Conservation (phyloP, 208 protist species). For the Trypanosoma mega region DNA sequence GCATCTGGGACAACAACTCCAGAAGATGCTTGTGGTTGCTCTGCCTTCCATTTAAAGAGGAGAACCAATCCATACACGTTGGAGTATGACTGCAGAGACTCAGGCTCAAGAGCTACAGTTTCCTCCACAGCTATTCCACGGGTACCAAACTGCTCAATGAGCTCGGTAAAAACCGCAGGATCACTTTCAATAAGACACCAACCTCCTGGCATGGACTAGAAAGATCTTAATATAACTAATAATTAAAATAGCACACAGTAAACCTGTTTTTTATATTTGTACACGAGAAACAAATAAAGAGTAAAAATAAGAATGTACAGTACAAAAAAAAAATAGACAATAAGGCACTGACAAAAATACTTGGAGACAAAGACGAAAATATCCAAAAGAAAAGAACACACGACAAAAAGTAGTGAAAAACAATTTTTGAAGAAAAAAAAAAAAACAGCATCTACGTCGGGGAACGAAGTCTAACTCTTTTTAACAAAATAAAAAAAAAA, state of each 20-base stretch:
- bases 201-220: constrained; percentile 11
- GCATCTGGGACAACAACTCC: constrained; percentile 40
- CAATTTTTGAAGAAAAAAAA: neutral
- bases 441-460: neutral
- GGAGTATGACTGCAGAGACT: constrained; percentile 36
- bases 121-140: constrained; percentile 96
- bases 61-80: constrained; percentile 96
- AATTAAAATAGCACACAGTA: constrained; percentile 16
- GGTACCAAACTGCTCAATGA: constrained; percentile 94
- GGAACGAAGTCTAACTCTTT: neutral
- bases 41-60: constrained; percentile 95
- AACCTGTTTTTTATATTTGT: constrained; percentile 8
- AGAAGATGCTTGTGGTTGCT: constrained; percentile 20
- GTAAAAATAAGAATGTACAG: constrained; percentile 1
- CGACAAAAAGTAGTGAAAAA: constrained; percentile 2
- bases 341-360: no score
- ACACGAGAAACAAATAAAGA: neutral
- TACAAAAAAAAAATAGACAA: neutral
- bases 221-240: neutral
- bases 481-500: constrained; percentile 2
- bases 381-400: no score
- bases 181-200: constrained; percentile 98
- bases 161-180: constrained; percentile 97
- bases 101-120: constrained; percentile 89
- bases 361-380: no score